Evolutionary conservation across 2,329 filamentous ascomycete species (phyloP), one percentile per base, ranked within the genome.

Genomic region (Monilinia polystroma): DNA sequence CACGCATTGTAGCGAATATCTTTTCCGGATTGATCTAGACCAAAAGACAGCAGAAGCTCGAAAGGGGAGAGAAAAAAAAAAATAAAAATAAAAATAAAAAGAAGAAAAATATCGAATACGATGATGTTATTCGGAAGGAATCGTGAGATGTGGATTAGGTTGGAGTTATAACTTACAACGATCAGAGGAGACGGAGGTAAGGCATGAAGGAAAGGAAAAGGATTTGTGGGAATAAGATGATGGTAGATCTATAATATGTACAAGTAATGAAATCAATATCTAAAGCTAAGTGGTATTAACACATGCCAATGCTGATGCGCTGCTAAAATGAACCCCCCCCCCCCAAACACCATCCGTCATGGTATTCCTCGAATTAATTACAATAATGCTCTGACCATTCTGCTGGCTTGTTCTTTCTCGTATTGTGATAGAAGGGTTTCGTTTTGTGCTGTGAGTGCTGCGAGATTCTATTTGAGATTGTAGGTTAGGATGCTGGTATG

Each of bases 311-410:
- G 56, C 20, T 12, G 18, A 47, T n/a, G 29, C 12, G 43, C 43
- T 18, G 14, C 32, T 35, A 35, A 35, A 35, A 35, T 35, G 32
- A 35, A 35, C 47, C 29, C 12, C 23, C 23, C 23, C 23, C 23
- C 23, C 23, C 43, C 45, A 8, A 59, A 59, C 57, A 47, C 57
- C 43, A 35, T 29, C 38, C 38, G 18, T 59, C 57, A 18, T 60
- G 2, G 12, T 20, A 23, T 35, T 29, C 20, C 12, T 32, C 18
- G 2, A 11, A 38, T n/a, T 18, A 18, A 41, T 8, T 60, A 66
- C 23, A 66, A 32, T 11, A 66, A 18, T 23, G 64, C 64, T 45
- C 55, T 43, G 1, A 66, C 18, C n/a, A 60, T 60, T 41, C 47
- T 60, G 23, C 32, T 45, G 16, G 49, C 55, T 29, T 45, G 32